Evolutionary conservation across 2,329 filamentous ascomycete genomes (phyloP), one percentile per base, ranked within the genome.

Genomic region (Gyromitra esculenta): DNA sequence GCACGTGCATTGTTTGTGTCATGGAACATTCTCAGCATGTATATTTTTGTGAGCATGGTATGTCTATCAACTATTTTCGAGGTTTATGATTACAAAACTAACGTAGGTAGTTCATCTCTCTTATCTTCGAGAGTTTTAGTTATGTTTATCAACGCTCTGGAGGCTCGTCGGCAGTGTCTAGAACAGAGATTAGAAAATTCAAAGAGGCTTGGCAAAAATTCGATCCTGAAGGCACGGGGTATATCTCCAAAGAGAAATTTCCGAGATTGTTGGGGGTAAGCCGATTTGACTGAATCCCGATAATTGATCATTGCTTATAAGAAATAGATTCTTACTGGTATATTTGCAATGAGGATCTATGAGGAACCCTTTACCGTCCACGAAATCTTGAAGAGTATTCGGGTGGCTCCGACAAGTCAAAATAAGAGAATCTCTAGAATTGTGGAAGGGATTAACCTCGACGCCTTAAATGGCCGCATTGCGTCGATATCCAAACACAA

Each of bases 21-120:
- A 3, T 99, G 96, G 96, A 99, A 99, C 85, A 95, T 99, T 81
- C 88, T 99, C 84, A 98, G 95, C 91, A 99, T 99, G 96, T 99
- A 99, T 85, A 97, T 99, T 81, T 99, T 99, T 82, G 95, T 98
- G 82, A 97, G 95, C 82, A 86, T 99, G 80, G 79, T 79, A 77
- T 9, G 77, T 73, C 18, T 48, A 15, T n/a, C 21, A 11, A 2
- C 39, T 43, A 1, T 18, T 11, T 45, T 35, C 25, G 3, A 15
- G 21, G 37, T 25, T 11, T 8, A 43, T 11, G 18, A 5, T n/a
- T 50, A 13, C 7, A 37, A 25, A 52, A 50, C 43, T 68, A 54
- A 76, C 64, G 41, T 13, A 21, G 48, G n/a, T 70, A 79, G 82
- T 99, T 99, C 83, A 95, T 99, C 75, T 99, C 96, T 63, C 90